Evolutionary conservation across 352 stramenopile genomes (phyloP).

Genomic region (Globisporangium spiculum): DNA sequence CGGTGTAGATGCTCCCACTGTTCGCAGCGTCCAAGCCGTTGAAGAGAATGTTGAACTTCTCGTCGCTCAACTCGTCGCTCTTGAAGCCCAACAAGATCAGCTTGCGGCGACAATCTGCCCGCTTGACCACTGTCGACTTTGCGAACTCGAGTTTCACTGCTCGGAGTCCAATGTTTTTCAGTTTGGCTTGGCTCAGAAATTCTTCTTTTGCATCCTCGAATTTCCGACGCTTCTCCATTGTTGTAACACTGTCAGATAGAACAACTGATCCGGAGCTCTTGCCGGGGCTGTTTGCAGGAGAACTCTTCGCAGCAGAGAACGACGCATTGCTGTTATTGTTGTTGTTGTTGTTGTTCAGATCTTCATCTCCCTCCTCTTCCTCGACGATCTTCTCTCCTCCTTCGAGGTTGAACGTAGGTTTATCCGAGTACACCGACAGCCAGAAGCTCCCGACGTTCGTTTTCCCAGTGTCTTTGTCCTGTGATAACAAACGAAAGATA

Average conservation of each 20-base stretch:
- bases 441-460: constrained; percentile 80
- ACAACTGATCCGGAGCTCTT: constrained; percentile 36
- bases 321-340: constrained; percentile 4
- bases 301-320: constrained; percentile 9
- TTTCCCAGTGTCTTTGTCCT: constrained; percentile 78
- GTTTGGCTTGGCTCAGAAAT: constrained; percentile 52
- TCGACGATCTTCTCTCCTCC: constrained; percentile 74
- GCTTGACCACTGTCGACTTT: constrained; percentile 47
- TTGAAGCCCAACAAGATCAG: constrained; percentile 68
- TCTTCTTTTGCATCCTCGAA: constrained; percentile 80
- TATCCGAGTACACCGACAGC: constrained; percentile 79
- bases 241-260: constrained; percentile 26
- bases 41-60: constrained; percentile 67
- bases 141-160: constrained; percentile 67
- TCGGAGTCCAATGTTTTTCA: constrained; percentile 63
- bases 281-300: constrained; percentile 23
- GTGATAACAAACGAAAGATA: not conserved
- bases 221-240: constrained; percentile 44
- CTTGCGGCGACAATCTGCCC: constrained; percentile 55
- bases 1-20: constrained; percentile 40
- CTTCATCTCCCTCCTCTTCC: constrained; percentile 71
- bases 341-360: constrained; percentile 12
- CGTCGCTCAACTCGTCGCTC: constrained; percentile 62
- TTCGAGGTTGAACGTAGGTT: constrained; percentile 62
- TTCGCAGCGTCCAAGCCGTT: constrained; percentile 37